Percentiles rank a stretch among this genome's conserved stretches.
Conservation (phyloP, 768 basidiomycete species). For the Kwoniella mangroviensis region DNA sequence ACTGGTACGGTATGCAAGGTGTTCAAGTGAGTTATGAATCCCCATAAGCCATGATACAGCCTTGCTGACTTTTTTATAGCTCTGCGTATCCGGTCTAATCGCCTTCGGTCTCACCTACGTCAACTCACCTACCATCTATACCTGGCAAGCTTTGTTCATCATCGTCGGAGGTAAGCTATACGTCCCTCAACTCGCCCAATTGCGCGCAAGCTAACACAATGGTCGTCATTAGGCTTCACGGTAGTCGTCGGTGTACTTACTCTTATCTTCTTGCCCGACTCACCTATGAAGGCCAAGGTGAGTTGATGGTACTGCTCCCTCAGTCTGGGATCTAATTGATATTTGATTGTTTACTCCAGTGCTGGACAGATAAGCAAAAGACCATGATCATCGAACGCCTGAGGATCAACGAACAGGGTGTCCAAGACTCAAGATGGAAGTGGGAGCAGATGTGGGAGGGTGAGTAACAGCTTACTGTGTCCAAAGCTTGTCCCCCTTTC, state of each 20-base stretch:
- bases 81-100: conserved; percentile 61
- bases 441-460: conserved; percentile 58
- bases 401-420: conserved; percentile 64
- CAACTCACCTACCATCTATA: conserved; percentile 59
- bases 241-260: conserved; percentile 64
- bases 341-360: conserved; percentile 33
- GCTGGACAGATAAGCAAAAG: conserved; percentile 63
- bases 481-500: neutral
- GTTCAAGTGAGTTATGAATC: conserved; percentile 23
- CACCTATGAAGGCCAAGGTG: conserved; percentile 44
- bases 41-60: too few species aligned
- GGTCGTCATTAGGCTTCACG: conserved; percentile 54
- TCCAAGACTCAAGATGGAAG: conserved; percentile 65
- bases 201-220: too few species aligned
- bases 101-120: conserved; percentile 64
- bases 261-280: conserved; percentile 62
- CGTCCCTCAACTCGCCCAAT: neutral
- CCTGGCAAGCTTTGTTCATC: conserved; percentile 61
- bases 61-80: conserved; percentile 11
- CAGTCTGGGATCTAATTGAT: too few species aligned
- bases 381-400: conserved; percentile 64
- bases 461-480: conserved; percentile 4
- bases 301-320: neutral
- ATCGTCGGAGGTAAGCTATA: conserved; percentile 35
- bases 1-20: conserved; percentile 43